These are phyloP conservation scores for Chrysoporthe deuterocubensis DNA, from an alignment of 2,329 filamentous ascomycete species.

Conservation along the genomic window DNA sequence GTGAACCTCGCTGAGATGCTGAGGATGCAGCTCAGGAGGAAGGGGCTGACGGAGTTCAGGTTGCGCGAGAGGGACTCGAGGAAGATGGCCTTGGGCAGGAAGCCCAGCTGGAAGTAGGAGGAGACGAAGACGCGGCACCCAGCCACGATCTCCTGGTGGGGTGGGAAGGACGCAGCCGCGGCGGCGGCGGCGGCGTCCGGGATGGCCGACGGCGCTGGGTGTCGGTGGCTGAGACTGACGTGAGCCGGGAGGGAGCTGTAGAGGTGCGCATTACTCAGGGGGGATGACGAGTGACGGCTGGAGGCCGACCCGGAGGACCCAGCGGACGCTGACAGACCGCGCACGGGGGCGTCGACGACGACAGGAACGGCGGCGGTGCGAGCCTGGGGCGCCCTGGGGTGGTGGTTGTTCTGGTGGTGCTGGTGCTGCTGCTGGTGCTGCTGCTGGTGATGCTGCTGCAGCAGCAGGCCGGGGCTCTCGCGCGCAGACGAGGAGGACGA, in stretches of 20 bases:
- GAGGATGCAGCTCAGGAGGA: slow-evolving; percentile 38
- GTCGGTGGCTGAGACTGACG: slow-evolving; percentile 17
- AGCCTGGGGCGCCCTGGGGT: no score
- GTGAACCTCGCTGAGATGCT: slow-evolving; percentile 40
- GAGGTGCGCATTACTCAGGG: slow-evolving; percentile 14
- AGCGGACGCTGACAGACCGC: slow-evolving; percentile 5
- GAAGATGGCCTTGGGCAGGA: slow-evolving; percentile 39
- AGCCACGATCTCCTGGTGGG: slow-evolving; percentile 36
- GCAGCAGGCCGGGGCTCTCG: slow-evolving; percentile 9
- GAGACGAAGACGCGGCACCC: slow-evolving; percentile 36
- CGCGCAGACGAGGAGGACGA: slow-evolving; percentile 22
- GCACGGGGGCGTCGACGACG: slow-evolving; percentile 21
- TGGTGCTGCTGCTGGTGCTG: no score
- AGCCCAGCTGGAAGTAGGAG: slow-evolving; percentile 40
- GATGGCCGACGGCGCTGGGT: slow-evolving; percentile 4
- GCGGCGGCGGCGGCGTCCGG: neutral
- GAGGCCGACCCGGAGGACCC: neutral
- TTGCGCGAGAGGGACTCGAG: slow-evolving; percentile 34
- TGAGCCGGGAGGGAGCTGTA: slow-evolving; percentile 4
- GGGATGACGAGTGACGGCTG: slow-evolving; percentile 6
- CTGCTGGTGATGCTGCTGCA: no score
- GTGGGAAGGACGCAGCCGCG: slow-evolving; percentile 22
- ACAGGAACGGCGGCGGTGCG: slow-evolving; percentile 17
- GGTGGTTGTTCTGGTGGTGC: no score
- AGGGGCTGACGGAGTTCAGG: slow-evolving; percentile 33